Conservation (phyloP, 768 basidiomycete genomes). For the Boletus vermiculosoides region DNA sequence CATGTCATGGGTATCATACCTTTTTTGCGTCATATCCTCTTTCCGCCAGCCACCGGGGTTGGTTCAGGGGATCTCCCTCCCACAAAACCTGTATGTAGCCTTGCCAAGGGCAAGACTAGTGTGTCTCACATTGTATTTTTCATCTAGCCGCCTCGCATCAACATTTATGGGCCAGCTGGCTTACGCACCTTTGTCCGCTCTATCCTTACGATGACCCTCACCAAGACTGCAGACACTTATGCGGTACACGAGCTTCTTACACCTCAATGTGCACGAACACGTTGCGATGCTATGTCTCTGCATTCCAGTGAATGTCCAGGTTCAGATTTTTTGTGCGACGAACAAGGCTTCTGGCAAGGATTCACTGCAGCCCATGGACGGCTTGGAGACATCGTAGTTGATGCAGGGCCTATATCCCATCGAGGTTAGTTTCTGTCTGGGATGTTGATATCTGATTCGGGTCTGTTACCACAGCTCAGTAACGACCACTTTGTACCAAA, state of each 20-base stretch:
- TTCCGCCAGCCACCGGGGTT: constrained; percentile 36
- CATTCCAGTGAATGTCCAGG: constrained; percentile 68
- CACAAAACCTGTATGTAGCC: constrained; percentile 12
- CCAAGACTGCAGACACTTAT: constrained; percentile 58
- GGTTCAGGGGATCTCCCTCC: constrained; percentile 9
- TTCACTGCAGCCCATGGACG: constrained; percentile 42
- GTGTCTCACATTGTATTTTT: background rate
- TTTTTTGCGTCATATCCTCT: constrained; percentile 59
- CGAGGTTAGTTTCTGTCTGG: constrained; percentile 49
- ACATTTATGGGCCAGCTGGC: constrained; percentile 80
- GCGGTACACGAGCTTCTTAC: constrained; percentile 77
- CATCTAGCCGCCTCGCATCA: constrained; percentile 47
- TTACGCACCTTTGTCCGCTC: constrained; percentile 72
- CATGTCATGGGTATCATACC: constrained; percentile 75
- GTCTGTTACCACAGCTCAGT: background rate
- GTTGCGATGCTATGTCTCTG: constrained; percentile 47
- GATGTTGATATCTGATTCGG: background rate
- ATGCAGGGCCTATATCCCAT: constrained; percentile 76
- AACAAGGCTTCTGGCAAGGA: constrained; percentile 66
- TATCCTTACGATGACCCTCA: constrained; percentile 65
- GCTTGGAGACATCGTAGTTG: constrained; percentile 50
- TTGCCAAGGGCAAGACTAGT: background rate
- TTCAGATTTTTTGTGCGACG: constrained; percentile 50
- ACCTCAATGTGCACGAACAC: constrained; percentile 49
- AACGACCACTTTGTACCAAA: background rate